phyloP scores from a whole-genome alignment of 345 rosid species.

The Melaleuca alternifolia region DNA sequence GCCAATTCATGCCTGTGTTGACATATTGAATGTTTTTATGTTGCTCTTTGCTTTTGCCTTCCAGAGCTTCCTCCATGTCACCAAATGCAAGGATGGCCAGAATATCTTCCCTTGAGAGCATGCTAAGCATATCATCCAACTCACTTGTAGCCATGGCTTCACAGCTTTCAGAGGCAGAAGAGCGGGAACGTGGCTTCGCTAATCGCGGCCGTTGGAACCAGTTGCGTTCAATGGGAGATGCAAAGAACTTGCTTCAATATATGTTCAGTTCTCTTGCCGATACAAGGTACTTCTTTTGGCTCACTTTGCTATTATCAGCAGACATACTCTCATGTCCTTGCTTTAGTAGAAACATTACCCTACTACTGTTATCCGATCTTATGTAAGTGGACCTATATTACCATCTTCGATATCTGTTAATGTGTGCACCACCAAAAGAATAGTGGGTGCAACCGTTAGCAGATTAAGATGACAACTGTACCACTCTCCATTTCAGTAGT shows the following conservation, averaged over 20 bases:
- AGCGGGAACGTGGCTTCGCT: slow-evolving; percentile 80
- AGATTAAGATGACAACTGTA: background rate
- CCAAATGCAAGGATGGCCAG: slow-evolving; percentile 89
- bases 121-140: slow-evolving; percentile 86
- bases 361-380: background rate
- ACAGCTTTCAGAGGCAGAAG: slow-evolving; percentile 98
- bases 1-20: background rate
- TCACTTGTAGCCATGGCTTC: slow-evolving; percentile 98
- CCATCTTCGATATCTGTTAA: background rate
- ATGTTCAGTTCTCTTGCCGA: slow-evolving; percentile 87
- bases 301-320: background rate
- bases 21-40: background rate
- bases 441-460: background rate
- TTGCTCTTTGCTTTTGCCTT: slow-evolving; percentile 1
- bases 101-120: slow-evolving; percentile 84
- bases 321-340: background rate
- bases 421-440: background rate
- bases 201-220: slow-evolving; percentile 98
- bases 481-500: background rate
- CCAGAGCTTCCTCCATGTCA: slow-evolving; percentile 93
- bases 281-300: slow-evolving; percentile 44
- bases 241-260: slow-evolving; percentile 89
- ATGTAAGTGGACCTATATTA: background rate
- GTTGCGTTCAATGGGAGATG: slow-evolving; percentile 96
- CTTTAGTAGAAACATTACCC: background rate